A percentile compares a stretch with the other conserved stretches of the same genome.
Conservation (phyloP, 140 eudicot species). For the Anethum foeniculum region DNA sequence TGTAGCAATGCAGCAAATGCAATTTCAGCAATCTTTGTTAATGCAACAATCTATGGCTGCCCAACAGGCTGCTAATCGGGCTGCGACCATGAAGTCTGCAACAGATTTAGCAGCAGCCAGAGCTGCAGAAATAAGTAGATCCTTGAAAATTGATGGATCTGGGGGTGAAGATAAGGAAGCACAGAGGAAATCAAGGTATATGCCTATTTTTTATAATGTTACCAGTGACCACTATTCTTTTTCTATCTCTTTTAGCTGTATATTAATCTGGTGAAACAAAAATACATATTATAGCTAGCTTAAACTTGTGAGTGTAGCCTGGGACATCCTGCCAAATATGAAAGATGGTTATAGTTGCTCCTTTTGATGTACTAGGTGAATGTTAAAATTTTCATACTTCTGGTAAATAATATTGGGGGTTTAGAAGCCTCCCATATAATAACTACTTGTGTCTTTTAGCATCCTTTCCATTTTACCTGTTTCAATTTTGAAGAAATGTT, state of each 20-base stretch:
- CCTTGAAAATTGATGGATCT: slow-evolving; percentile 68
- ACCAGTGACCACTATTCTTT: not conserved
- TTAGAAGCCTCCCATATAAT: not conserved
- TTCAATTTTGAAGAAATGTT: not conserved
- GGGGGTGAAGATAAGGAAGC: slow-evolving; percentile 45
- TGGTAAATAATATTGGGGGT: not conserved
- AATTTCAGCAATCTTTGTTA: slow-evolving; percentile 93
- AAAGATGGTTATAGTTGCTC: not conserved
- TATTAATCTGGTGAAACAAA: not conserved
- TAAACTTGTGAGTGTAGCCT: not conserved
- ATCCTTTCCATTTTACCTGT: not conserved
- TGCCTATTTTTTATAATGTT: not conserved
- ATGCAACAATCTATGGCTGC: slow-evolving; percentile 94
- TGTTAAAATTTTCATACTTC: not conserved
- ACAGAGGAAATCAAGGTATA: slow-evolving; percentile 54
- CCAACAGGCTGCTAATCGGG: slow-evolving; percentile 96
- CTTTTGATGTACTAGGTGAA: not conserved
- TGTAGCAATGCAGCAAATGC: slow-evolving; percentile 99
- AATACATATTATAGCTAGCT: not conserved
- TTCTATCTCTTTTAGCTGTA: not conserved
- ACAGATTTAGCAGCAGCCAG: slow-evolving; percentile 95
- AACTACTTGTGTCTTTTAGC: not conserved
- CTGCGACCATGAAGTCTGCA: slow-evolving; percentile 90
- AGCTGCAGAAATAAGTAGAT: slow-evolving; percentile 93
- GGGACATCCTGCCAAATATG: not conserved